Conservation (phyloP, 495 filamentous ascomycete genomes). For the Aspergillus affinis region DNA sequence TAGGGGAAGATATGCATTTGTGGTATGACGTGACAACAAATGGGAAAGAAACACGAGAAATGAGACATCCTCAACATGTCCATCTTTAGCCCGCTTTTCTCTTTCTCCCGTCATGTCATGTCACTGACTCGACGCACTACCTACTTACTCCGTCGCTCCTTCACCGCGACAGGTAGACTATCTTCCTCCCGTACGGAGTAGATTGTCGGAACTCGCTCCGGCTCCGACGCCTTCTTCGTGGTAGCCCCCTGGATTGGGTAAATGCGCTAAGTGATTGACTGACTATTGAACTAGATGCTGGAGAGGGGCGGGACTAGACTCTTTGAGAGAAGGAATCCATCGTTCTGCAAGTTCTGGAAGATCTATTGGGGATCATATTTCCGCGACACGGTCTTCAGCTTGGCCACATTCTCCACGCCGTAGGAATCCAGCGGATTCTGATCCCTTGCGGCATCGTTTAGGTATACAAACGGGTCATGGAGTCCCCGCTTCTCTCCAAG, state of each 20-base stretch:
- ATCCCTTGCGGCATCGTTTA: conserved; percentile 1
- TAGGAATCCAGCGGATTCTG: background rate
- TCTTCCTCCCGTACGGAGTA: background rate
- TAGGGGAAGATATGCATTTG: background rate
- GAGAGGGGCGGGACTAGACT: background rate
- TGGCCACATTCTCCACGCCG: background rate
- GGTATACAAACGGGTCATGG: background rate
- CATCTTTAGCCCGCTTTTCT: background rate
- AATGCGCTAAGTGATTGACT: background rate
- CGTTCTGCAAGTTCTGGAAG: conserved; percentile 9
- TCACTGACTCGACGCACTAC: background rate
- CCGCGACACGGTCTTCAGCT: conserved; percentile 4
- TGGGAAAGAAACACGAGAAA: background rate
- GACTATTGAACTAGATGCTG: background rate
- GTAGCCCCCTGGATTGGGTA: background rate
- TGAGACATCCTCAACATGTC: background rate
- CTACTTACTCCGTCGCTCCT: background rate
- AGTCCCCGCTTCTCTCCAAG: conserved; percentile 2
- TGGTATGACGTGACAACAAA: background rate
- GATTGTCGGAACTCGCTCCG: background rate
- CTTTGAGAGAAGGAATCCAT: background rate
- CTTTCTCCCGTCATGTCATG: background rate
- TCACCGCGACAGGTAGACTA: background rate
- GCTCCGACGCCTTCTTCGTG: background rate
- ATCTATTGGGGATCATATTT: conserved; percentile 5